Evolutionary conservation across 495 filamentous ascomycete genomes (phyloP).

Genomic region (Aspergillus sclerotioniger): DNA sequence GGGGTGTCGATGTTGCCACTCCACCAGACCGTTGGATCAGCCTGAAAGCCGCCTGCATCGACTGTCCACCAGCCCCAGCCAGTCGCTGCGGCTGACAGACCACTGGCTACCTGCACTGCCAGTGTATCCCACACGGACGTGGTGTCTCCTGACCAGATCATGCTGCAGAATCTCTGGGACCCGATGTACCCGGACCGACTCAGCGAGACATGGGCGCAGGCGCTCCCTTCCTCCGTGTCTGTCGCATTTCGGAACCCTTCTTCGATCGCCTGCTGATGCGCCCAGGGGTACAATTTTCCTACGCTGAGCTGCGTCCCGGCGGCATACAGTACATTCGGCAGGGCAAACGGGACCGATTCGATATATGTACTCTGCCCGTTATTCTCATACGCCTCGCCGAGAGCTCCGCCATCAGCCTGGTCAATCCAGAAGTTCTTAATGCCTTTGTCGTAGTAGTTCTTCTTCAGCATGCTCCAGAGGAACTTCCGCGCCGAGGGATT

Average conservation of each 20-base stretch:
- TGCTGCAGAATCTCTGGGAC: slow-evolving; percentile 30
- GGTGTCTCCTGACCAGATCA: slow-evolving; percentile 35
- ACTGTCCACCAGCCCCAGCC: slow-evolving; percentile 35
- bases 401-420: slow-evolving; percentile 31
- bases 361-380: slow-evolving; percentile 31
- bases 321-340: slow-evolving; percentile 29
- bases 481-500: slow-evolving; percentile 46
- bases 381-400: slow-evolving; percentile 33
- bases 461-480: slow-evolving; percentile 49
- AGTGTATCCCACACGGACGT: slow-evolving; percentile 32
- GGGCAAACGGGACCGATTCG: slow-evolving; percentile 25
- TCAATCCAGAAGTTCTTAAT: slow-evolving; percentile 50
- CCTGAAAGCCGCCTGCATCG: slow-evolving; percentile 33
- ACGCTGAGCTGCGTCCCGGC: slow-evolving; percentile 27
- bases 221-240: slow-evolving; percentile 13
- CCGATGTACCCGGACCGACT: slow-evolving; percentile 34
- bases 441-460: slow-evolving; percentile 54
- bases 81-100: slow-evolving; percentile 27
- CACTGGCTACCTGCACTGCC: slow-evolving; percentile 25
- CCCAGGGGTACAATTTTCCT: slow-evolving; percentile 33
- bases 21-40: slow-evolving; percentile 28
- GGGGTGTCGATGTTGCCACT: slow-evolving; percentile 26
- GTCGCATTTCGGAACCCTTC: slow-evolving; percentile 31
- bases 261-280: slow-evolving; percentile 30
- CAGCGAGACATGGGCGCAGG: slow-evolving; percentile 27